Conservation (phyloP, 139 green algal genomes). For the Diplosphaera chodatii region DNA sequence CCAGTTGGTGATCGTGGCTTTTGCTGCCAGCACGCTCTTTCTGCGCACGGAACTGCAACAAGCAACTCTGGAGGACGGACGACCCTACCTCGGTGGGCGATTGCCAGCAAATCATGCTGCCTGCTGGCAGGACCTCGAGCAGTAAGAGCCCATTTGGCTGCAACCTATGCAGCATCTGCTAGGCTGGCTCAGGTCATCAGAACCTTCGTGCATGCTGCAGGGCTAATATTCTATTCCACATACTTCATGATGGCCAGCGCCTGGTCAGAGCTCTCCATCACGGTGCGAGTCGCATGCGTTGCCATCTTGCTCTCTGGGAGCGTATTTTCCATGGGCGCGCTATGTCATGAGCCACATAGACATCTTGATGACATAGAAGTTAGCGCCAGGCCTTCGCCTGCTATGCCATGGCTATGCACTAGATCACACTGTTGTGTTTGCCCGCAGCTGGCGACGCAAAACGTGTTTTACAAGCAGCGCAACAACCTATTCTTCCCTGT, state of each 20-base stretch:
- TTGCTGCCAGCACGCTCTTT: constrained; percentile 39
- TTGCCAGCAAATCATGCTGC: too few relatives aligned
- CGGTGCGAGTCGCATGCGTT: too few relatives aligned
- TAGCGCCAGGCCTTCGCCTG: too few relatives aligned
- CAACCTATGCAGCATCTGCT: too few relatives aligned
- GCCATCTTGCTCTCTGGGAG: too few relatives aligned
- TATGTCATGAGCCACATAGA: too few relatives aligned
- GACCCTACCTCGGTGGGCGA: constrained; percentile 18
- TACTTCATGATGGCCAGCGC: constrained; percentile 7
- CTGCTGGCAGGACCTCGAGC: too few relatives aligned
- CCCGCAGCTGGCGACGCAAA: constrained; percentile 12
- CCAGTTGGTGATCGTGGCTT: constrained; percentile 12
- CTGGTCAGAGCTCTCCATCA: constrained; percentile 2
- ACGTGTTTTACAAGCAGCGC: constrained; percentile 53
- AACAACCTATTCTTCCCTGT: constrained; percentile 33
- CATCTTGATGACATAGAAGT: too few relatives aligned
- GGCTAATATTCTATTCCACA: constrained; percentile 38
- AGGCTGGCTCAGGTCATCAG: too few relatives aligned
- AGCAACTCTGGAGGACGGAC: constrained; percentile 20
- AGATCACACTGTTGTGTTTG: neutral
- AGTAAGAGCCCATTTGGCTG: too few relatives aligned
- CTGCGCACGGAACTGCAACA: constrained; percentile 20
- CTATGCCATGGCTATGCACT: too few relatives aligned
- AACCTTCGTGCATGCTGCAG: neutral
- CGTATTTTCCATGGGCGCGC: too few relatives aligned